Base-by-base conservation (phyloP, 2,329 filamentous ascomycete genomes). In the Apiospora marii region DNA sequence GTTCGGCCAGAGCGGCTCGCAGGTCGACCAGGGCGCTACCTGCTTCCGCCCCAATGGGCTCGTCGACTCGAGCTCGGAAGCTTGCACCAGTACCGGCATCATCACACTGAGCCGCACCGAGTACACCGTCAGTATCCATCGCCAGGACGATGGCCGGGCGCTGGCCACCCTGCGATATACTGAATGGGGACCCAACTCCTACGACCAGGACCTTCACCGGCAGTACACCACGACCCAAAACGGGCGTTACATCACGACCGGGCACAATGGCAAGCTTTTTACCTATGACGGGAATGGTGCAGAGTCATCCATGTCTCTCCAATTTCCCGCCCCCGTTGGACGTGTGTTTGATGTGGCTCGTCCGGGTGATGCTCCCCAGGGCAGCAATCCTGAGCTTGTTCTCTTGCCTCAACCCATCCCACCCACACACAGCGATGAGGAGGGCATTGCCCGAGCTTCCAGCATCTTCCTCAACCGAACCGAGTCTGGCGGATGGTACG, bases 131-230 rank as follows among this genome's bases (percentile, higher is more conserved):
- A 91, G 89, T 72, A 97, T 99, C 64, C 92, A 95, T 75, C 92
- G 94, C 73, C 89, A 88, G 64, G 89, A 93, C 76, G 92, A 90
- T 4, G 92, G 92, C 1, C 90, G 92, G 73, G 90, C 91, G 10
- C 92, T 99, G 74, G 97, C 95, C 78, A 98, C 94, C 0, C 90
- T 99, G 76, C 95, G 91, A 76, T 99, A 97, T 80, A 93, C 94
- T 14, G 96, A 99, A 81, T 99, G 96, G 96, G 92, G 91, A 0
- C 94, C 95, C 19, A 99, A 99, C 82, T 97, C 93, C 73, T 93
- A 92, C 74, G 96, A 99, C 82, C 90, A 90, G 75, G 96, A 99
- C 80, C 90, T 99, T 8, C 92, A 94, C 78, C 90, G 90, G 69
- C 94, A 98, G 79, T 96, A 98, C 79, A 89, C 89, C 19, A 84